Evolutionary conservation across 2,329 filamentous ascomycete genomes (phyloP).

Genomic region (Fusarium lyarnte): DNA sequence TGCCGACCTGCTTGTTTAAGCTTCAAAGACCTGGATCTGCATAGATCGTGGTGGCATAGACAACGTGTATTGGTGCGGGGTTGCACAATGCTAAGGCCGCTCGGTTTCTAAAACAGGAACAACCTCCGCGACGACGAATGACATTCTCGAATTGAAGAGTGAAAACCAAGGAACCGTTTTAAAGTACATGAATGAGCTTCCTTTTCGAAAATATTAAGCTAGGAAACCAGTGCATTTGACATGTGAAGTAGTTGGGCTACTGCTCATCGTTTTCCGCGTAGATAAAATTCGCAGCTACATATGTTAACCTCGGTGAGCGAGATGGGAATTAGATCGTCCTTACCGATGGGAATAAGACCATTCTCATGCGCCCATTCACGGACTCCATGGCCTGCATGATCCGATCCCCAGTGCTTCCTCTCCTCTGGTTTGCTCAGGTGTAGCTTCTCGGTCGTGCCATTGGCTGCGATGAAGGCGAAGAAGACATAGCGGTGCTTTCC

Average conservation of each 20-base stretch:
- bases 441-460: slow-evolving; percentile 28
- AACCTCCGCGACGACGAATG: slow-evolving; percentile 8
- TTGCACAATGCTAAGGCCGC: background rate
- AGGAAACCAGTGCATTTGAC: background rate
- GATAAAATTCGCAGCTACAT: slow-evolving; percentile 36
- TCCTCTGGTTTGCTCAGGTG: slow-evolving; percentile 24
- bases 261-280: slow-evolving; percentile 36
- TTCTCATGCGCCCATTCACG: slow-evolving; percentile 34
- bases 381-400: slow-evolving; percentile 23
- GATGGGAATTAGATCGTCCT: background rate
- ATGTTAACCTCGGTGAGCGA: background rate
- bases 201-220: background rate
- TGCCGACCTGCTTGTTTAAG: slow-evolving; percentile 11
- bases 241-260: background rate
- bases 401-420: slow-evolving; percentile 33
- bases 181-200: background rate
- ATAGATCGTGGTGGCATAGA: slow-evolving; percentile 5
- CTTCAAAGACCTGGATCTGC: slow-evolving; percentile 15
- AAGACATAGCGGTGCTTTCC: slow-evolving; percentile 39
- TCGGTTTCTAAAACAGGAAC: slow-evolving; percentile 13
- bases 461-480: slow-evolving; percentile 27
- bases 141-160: background rate
- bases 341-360: slow-evolving; percentile 36
- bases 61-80: slow-evolving; percentile 32
- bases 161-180: background rate